A percentile compares a stretch with the other conserved stretches of the same genome.
Conservation (phyloP, 2,329 filamentous ascomycete genomes). For the Fusarium begoniae region DNA sequence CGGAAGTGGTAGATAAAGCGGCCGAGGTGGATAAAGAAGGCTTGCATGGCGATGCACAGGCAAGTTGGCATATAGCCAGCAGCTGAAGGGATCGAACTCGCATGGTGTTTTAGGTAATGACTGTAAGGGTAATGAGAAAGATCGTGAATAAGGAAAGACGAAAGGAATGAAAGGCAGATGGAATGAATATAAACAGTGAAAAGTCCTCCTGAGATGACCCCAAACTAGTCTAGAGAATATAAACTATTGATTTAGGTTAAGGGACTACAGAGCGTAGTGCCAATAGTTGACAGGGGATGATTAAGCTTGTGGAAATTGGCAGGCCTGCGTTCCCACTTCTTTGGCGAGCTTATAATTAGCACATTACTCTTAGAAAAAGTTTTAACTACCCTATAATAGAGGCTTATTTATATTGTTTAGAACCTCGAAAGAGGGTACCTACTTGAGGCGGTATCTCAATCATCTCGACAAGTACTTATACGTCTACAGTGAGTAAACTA, state of each 20-base stretch:
- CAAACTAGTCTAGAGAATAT: fast-evolving
- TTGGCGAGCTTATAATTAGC: too few species aligned
- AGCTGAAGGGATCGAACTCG: background rate
- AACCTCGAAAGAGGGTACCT: too few species aligned
- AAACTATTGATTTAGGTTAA: background rate
- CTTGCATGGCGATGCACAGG: background rate
- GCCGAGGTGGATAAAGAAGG: background rate
- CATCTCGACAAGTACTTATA: too few species aligned
- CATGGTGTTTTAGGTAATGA: background rate
- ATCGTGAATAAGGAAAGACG: fast-evolving
- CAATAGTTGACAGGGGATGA: background rate
- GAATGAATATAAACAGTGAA: background rate
- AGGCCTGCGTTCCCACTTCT: background rate
- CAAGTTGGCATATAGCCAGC: background rate
- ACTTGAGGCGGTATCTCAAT: too few species aligned
- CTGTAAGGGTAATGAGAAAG: background rate
- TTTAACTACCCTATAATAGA: background rate
- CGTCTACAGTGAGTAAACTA: too few species aligned
- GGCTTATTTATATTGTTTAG: background rate
- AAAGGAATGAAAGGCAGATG: fast-evolving
- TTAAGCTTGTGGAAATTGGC: background rate
- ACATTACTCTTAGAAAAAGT: too few species aligned
- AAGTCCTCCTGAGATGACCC: fast-evolving
- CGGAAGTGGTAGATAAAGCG: background rate
- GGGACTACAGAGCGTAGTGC: background rate